Conservation (phyloP, 2,329 filamentous ascomycete genomes). For the Apiospora hydei region DNA sequence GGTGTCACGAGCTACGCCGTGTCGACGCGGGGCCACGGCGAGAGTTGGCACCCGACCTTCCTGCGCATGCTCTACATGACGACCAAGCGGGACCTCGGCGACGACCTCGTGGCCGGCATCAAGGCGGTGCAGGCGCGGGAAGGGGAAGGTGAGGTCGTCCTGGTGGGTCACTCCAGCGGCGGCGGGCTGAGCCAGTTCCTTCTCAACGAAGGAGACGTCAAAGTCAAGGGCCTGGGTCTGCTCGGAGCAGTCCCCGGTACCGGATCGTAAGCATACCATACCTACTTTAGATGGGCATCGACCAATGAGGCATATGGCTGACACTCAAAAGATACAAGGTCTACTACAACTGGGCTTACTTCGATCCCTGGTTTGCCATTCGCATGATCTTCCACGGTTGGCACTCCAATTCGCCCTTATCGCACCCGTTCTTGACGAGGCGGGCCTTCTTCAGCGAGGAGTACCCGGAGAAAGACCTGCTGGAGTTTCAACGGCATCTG, state of each 20-base stretch:
- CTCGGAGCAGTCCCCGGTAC: conserved; percentile 56
- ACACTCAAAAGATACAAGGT: conserved; percentile 41
- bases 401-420: conserved; percentile 60
- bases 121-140: conserved; percentile 46
- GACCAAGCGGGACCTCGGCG: conserved; percentile 48
- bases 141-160: conserved; percentile 43
- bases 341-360: conserved; percentile 53
- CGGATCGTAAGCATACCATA: conserved; percentile 48
- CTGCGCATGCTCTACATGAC: conserved; percentile 56
- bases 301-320: conserved; percentile 28
- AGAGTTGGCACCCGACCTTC: conserved; percentile 58
- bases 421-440: conserved; percentile 55
- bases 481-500: conserved; percentile 51
- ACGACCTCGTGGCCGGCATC: conserved; percentile 54
- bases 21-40: conserved; percentile 60
- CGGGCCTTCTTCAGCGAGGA: conserved; percentile 57
- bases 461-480: conserved; percentile 49
- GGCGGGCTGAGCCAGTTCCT: conserved; percentile 59
- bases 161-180: conserved; percentile 60
- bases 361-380: conserved; percentile 57
- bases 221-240: conserved; percentile 53
- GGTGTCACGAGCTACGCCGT: conserved; percentile 60
- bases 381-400: conserved; percentile 54
- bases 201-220: conserved; percentile 48
- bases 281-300: no score